phyloP scores from a whole-genome alignment of 2,329 filamentous ascomycete genomes.

The Claviceps africana region DNA sequence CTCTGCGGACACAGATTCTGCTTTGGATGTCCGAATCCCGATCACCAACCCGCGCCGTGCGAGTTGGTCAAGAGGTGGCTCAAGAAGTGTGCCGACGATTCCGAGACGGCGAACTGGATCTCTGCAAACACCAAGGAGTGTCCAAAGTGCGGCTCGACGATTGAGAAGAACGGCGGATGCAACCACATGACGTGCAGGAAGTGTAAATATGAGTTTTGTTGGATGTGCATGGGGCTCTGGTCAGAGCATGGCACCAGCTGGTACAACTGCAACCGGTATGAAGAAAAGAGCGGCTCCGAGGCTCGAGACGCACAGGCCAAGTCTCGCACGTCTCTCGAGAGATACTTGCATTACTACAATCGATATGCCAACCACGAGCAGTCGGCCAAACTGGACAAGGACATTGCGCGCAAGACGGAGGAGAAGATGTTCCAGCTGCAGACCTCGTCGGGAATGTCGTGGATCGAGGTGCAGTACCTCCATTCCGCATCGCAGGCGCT shows the following conservation, averaged over 20 bases:
- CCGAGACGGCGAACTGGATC: slow-evolving; percentile 98
- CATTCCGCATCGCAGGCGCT: slow-evolving; percentile 85
- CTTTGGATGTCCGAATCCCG: slow-evolving; percentile 79
- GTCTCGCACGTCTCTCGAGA: slow-evolving; percentile 77
- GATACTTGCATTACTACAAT: slow-evolving; percentile 99
- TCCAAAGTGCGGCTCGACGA: slow-evolving; percentile 88
- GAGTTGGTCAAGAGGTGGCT: slow-evolving; percentile 86
- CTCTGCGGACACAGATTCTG: slow-evolving; percentile 79
- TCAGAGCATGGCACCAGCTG: slow-evolving; percentile 96
- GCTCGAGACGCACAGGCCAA: slow-evolving; percentile 85
- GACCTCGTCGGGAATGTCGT: slow-evolving; percentile 86
- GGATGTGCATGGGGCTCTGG: slow-evolving; percentile 99
- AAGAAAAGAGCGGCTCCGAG: slow-evolving; percentile 87
- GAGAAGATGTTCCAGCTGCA: slow-evolving; percentile 98
- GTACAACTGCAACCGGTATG: slow-evolving; percentile 98
- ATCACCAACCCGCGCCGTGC: slow-evolving; percentile 91
- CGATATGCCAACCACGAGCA: slow-evolving; percentile 98
- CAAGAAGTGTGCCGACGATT: slow-evolving; percentile 97
- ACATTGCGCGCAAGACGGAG: slow-evolving; percentile 90
- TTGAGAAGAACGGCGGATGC: slow-evolving; percentile 96
- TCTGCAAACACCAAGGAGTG: slow-evolving; percentile 98
- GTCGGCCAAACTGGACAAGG: slow-evolving; percentile 89
- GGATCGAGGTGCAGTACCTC: slow-evolving; percentile 98
- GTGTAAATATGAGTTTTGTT: slow-evolving; percentile 94
- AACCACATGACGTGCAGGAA: slow-evolving; percentile 98